phyloP scores from a whole-genome alignment of 2,329 filamentous ascomycete genomes.

The Aspergillus terreus region DNA sequence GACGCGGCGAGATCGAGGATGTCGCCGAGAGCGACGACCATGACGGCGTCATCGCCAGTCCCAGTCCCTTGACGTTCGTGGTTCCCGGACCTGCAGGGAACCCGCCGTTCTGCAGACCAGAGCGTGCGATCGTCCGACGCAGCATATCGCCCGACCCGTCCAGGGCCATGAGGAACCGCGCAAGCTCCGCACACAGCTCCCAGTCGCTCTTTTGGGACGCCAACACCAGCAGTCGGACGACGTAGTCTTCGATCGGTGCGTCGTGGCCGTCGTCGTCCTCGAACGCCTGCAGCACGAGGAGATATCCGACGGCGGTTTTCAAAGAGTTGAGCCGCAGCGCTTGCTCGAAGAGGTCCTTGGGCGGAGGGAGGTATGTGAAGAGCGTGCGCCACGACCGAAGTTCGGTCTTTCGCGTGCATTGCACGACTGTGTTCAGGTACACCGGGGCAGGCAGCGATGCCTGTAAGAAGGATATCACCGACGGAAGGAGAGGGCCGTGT shows the following conservation, averaged over 20 bases:
- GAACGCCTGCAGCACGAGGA: constrained; percentile 87
- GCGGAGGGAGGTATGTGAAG: constrained; percentile 85
- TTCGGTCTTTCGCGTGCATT: constrained; percentile 96
- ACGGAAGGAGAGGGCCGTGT: constrained; percentile 38
- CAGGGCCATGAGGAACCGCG: constrained; percentile 89
- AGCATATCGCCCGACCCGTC: constrained; percentile 82
- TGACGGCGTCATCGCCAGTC: constrained; percentile 30
- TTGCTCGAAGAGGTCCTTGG: constrained; percentile 89
- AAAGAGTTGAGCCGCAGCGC: constrained; percentile 78
- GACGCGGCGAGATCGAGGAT: constrained; percentile 22
- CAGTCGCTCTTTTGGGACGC: constrained; percentile 85
- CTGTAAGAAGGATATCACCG: constrained; percentile 59
- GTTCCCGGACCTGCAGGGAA: constrained; percentile 3
- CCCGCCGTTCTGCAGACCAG: constrained; percentile 28
- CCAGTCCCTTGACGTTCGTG: constrained; percentile 31
- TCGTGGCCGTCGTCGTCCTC: constrained; percentile 50
- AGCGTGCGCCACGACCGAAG: constrained; percentile 91
- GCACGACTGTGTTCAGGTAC: constrained; percentile 92
- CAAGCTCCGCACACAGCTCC: constrained; percentile 93
- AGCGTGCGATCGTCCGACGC: constrained; percentile 40
- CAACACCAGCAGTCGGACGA: constrained; percentile 73
- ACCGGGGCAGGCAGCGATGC: constrained; percentile 66
- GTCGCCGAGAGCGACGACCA: constrained; percentile 30
- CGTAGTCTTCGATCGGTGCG: constrained; percentile 53
- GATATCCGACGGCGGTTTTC: constrained; percentile 92